These are phyloP conservation scores for Sungouiozyma ichnusensis DNA, from an alignment of 805 yeast genomes.

Conservation along the genomic window DNA sequence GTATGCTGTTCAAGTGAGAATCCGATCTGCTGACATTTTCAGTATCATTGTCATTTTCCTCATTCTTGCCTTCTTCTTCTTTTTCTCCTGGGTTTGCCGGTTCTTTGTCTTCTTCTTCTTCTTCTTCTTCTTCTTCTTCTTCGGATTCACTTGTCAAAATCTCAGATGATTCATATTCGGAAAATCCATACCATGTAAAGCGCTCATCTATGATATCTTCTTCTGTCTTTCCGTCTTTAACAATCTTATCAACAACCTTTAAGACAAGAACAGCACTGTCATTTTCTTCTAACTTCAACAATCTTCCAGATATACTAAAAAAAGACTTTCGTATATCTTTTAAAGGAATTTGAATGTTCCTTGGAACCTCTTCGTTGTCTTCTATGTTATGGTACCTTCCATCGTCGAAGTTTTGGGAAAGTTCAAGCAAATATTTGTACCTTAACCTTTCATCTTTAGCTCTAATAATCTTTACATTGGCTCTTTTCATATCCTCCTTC, in stretches of 20 bases:
- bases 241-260: constrained; percentile 29
- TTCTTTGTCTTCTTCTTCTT: constrained; percentile 20
- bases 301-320: constrained; percentile 59
- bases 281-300: constrained; percentile 52
- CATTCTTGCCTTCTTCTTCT: constrained; percentile 3
- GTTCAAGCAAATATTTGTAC: constrained; percentile 36
- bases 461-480: constrained; percentile 35
- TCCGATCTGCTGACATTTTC: constrained; percentile 4
- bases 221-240: constrained; percentile 13
- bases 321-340: constrained; percentile 41
- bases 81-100: constrained; percentile 9
- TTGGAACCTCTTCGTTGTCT: constrained; percentile 33
- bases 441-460: constrained; percentile 5
- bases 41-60: constrained; percentile 23
- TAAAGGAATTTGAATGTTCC: constrained; percentile 29
- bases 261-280: constrained; percentile 57
- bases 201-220: constrained; percentile 18
- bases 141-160: constrained; percentile 23
- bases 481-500: constrained; percentile 63
- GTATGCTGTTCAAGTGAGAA: neutral
- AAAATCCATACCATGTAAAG: constrained; percentile 45
- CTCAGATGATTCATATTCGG: constrained; percentile 27
- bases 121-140: constrained; percentile 16
- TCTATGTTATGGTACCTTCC: constrained; percentile 59
- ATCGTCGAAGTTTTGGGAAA: constrained; percentile 55